Evolutionary conservation across 2,329 filamentous ascomycete species (phyloP).

Genomic region (Kalmusia sp.): DNA sequence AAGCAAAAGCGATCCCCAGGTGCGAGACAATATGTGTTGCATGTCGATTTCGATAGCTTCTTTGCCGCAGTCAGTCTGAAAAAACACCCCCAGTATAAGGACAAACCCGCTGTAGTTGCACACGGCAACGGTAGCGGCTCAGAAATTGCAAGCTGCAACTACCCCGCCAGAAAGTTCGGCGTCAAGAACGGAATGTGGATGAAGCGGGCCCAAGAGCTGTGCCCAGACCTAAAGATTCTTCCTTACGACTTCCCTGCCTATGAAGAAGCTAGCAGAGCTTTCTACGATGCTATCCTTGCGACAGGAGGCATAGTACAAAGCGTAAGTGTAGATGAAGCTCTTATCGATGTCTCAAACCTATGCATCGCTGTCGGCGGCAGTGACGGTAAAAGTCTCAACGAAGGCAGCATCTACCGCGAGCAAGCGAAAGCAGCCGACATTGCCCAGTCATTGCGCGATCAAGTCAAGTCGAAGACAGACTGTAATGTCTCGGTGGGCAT

Average conservation of each 20-base stretch:
- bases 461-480: constrained; percentile 75
- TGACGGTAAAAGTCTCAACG: constrained; percentile 68
- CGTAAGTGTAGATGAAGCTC: constrained; percentile 94
- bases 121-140: constrained; percentile 86
- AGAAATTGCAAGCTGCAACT: constrained; percentile 98
- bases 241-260: constrained; percentile 96
- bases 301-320: constrained; percentile 88
- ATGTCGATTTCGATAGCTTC: constrained; percentile 98
- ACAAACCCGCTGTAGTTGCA: constrained; percentile 87
- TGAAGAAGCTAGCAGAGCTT: constrained; percentile 85
- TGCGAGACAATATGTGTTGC: constrained; percentile 81
- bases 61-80: constrained; percentile 93
- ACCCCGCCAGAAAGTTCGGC: constrained; percentile 83
- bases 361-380: constrained; percentile 72
- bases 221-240: constrained; percentile 85
- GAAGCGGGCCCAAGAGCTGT: constrained; percentile 84
- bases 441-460: constrained; percentile 69
- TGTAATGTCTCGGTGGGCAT: constrained; percentile 94
- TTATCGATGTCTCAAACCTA: constrained; percentile 80
- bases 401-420: constrained; percentile 77
- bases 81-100: constrained; percentile 74
- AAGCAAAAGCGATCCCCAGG: constrained; percentile 65
- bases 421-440: constrained; percentile 80
- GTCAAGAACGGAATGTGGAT: constrained; percentile 99
- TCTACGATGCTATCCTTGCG: constrained; percentile 84